These are phyloP conservation scores for Venturia effusa DNA, from an alignment of 2,329 filamentous ascomycete species.

Conservation along the genomic window DNA sequence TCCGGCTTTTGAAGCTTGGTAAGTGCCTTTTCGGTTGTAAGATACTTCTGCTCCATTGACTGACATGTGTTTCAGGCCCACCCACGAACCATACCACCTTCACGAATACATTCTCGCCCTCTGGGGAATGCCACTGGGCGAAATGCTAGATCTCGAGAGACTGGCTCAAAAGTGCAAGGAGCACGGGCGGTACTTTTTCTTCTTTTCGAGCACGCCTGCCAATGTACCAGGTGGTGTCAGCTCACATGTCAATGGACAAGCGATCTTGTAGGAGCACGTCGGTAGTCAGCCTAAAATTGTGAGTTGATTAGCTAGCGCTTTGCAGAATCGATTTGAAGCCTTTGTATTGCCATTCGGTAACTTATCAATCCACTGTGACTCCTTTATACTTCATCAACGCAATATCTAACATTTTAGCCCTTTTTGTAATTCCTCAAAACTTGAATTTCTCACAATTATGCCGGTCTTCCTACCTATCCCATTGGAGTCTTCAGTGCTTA, in stretches of 20 bases:
- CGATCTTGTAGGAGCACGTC: slow-evolving; percentile 21
- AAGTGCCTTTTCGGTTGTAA: slow-evolving; percentile 6
- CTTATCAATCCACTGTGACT: too few relatives aligned
- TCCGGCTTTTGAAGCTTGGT: slow-evolving; percentile 51
- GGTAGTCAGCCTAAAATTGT: not conserved
- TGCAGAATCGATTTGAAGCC: not conserved
- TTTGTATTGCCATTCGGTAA: not conserved
- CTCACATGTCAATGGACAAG: slow-evolving; percentile 33
- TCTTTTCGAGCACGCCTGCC: slow-evolving; percentile 49
- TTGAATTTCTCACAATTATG: too few relatives aligned
- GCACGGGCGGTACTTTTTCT: slow-evolving; percentile 47
- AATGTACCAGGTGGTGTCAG: slow-evolving; percentile 36
- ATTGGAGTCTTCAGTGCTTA: too few relatives aligned
- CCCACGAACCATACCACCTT: slow-evolving; percentile 22
- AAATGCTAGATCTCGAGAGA: slow-evolving; percentile 37
- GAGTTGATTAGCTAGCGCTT: not conserved
- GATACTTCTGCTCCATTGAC: not conserved
- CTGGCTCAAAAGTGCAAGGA: slow-evolving; percentile 45
- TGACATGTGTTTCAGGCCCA: not conserved
- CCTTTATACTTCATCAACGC: too few relatives aligned
- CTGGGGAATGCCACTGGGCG: slow-evolving; percentile 31
- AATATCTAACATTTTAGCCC: too few relatives aligned
- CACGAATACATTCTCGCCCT: slow-evolving; percentile 28
- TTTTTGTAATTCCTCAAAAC: too few relatives aligned
- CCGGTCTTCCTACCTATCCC: too few relatives aligned